A percentile compares a stretch with the other conserved stretches of the same genome.
phyloP scores from a whole-genome alignment of 2,329 filamentous ascomycete species.

The Neonectria punicea region DNA sequence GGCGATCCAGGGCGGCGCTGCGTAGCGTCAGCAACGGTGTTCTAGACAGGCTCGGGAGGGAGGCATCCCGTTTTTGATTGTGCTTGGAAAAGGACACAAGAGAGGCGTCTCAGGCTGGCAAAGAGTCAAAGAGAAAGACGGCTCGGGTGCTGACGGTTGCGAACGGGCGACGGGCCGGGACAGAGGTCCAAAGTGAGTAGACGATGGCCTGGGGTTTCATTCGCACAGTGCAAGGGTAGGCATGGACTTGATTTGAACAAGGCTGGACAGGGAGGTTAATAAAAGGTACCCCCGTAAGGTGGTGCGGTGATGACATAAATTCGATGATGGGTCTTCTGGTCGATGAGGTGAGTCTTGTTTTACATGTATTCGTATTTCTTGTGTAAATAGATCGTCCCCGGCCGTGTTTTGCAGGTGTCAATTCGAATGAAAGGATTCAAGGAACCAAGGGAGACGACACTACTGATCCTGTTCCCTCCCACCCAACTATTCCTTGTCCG shows the following conservation, averaged over 20 bases:
- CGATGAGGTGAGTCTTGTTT: constrained; percentile 4
- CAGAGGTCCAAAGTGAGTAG: background rate
- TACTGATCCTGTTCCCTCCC: background rate
- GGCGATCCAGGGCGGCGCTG: background rate
- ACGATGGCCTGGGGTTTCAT: background rate
- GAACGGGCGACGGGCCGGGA: background rate
- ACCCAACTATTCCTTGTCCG: background rate
- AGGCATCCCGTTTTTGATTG: background rate
- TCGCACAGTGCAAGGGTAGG: background rate
- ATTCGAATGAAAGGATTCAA: background rate
- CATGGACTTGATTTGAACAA: background rate
- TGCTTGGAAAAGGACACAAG: background rate
- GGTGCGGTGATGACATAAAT: background rate
- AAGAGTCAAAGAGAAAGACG: background rate
- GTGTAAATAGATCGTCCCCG: background rate
- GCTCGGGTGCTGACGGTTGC: background rate
- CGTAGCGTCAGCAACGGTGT: background rate
- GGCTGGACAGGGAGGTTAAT: constrained; percentile 18
- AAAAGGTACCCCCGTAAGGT: constrained; percentile 15
- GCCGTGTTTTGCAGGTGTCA: background rate
- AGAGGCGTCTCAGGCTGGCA: no score
- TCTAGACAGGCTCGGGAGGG: background rate
- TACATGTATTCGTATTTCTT: no score
- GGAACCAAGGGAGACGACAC: background rate
- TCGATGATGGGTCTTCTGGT: background rate